Percentiles rank a stretch among this genome's conserved stretches.
Evolutionary conservation across 768 basidiomycete genomes (phyloP).

Genomic region (Boletus subparvulus): DNA sequence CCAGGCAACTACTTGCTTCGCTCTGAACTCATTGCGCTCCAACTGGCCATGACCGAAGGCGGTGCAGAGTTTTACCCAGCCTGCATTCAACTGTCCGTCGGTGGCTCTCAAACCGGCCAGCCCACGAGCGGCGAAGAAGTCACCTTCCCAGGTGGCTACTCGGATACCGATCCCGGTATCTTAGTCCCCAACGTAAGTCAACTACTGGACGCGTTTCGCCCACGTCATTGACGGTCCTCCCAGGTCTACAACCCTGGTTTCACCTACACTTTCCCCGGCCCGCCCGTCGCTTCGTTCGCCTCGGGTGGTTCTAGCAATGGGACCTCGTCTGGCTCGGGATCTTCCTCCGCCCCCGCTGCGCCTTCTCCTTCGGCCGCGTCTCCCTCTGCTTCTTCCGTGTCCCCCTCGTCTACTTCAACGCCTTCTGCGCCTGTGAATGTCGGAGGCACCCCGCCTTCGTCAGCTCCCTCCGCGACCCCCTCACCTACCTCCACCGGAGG

Average conservation of each 20-base stretch:
- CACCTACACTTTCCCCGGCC: conserved; percentile 54
- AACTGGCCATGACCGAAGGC: conserved; percentile 49
- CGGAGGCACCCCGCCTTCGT: conserved; percentile 1
- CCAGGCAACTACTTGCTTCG: conserved; percentile 74
- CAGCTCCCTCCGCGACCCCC: not conserved
- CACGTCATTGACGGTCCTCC: not conserved
- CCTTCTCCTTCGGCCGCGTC: not conserved
- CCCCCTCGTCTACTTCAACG: not conserved
- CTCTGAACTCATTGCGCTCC: conserved; percentile 76
- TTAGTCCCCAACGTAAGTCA: conserved; percentile 44
- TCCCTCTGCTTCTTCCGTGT: not conserved
- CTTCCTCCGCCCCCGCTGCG: not conserved
- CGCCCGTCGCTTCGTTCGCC: conserved; percentile 43
- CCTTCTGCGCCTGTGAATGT: conserved; percentile 1
- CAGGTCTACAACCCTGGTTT: conserved; percentile 30
- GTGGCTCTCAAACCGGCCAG: conserved; percentile 28
- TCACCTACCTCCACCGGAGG: conserved; percentile 1
- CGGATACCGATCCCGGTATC: conserved; percentile 67
- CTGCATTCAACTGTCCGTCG: conserved; percentile 28
- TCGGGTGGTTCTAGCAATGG: conserved; percentile 9
- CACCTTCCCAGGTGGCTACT: conserved; percentile 69
- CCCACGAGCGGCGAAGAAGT: conserved; percentile 40
- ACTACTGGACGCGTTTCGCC: not conserved
- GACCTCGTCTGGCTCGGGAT: conserved; percentile 2
- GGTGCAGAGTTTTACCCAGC: conserved; percentile 48